Evolutionary conservation across 78 protist species (phyloP).

Genomic region (Dictyostelium purpureum): DNA sequence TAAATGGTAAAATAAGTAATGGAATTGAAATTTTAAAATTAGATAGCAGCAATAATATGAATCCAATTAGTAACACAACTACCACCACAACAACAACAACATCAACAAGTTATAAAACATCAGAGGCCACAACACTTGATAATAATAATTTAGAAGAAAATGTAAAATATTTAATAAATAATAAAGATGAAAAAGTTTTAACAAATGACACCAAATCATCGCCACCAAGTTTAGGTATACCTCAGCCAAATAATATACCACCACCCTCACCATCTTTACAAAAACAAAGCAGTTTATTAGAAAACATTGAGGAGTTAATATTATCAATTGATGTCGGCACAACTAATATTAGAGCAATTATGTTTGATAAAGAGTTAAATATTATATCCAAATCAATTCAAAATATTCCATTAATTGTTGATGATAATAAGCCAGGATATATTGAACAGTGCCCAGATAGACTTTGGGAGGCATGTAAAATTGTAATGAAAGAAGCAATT

Average conservation of each 20-base stretch:
- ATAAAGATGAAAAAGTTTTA: too few relatives aligned
- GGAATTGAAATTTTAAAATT: background rate
- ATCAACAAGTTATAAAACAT: background rate
- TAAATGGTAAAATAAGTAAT: background rate
- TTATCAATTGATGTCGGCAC: slow-evolving; percentile 76
- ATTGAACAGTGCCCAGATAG: slow-evolving; percentile 57
- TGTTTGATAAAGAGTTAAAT: slow-evolving; percentile 33
- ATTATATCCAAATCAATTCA: slow-evolving; percentile 32
- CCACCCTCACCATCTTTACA: too few relatives aligned
- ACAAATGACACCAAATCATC: too few relatives aligned
- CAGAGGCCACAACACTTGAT: too few relatives aligned
- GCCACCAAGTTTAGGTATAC: too few relatives aligned
- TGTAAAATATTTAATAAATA: background rate
- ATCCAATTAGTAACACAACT: background rate
- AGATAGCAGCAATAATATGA: background rate
- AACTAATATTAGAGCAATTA: slow-evolving; percentile 55
- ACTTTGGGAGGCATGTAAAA: slow-evolving; percentile 55
- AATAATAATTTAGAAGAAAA: background rate
- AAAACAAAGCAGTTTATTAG: too few relatives aligned
- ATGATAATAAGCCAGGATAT: slow-evolving; percentile 62
- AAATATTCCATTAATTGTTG: slow-evolving; percentile 42
- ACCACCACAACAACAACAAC: slow-evolving; percentile 1
- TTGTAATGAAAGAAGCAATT: slow-evolving; percentile 37
- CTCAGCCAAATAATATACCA: too few relatives aligned
- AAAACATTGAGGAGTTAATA: background rate